Evolutionary conservation across 2,329 filamentous ascomycete species (phyloP).

Genomic region (Exophiala sp.): DNA sequence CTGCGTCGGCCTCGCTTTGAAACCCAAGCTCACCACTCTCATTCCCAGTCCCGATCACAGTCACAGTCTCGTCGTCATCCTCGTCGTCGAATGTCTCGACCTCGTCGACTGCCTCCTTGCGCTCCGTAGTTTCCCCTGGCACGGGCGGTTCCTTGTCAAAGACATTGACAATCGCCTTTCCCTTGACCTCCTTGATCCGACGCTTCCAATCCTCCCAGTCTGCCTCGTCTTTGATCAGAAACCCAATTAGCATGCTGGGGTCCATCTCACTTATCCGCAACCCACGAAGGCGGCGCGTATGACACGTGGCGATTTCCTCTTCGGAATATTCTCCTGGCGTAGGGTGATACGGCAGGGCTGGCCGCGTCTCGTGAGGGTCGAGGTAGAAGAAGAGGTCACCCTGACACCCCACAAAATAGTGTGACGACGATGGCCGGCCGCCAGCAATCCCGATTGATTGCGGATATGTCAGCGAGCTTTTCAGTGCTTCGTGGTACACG

Average conservation of each 20-base stretch:
- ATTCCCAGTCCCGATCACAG: slow-evolving; percentile 21
- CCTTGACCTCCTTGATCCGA: slow-evolving; percentile 66
- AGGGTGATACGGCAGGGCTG: slow-evolving; percentile 61
- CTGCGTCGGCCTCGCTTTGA: neutral
- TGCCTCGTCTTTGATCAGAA: slow-evolving; percentile 71
- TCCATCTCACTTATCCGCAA: slow-evolving; percentile 91
- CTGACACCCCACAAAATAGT: slow-evolving; percentile 68
- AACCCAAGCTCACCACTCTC: slow-evolving; percentile 12
- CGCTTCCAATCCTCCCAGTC: slow-evolving; percentile 82
- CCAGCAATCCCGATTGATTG: slow-evolving; percentile 96
- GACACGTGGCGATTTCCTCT: slow-evolving; percentile 75
- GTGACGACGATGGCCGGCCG: slow-evolving; percentile 83
- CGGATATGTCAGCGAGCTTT: slow-evolving; percentile 72
- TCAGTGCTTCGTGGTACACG: slow-evolving; percentile 92
- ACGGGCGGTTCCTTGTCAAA: slow-evolving; percentile 60
- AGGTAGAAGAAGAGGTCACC: slow-evolving; percentile 85
- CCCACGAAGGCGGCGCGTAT: slow-evolving; percentile 75
- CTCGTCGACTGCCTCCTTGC: slow-evolving; percentile 74
- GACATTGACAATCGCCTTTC: slow-evolving; percentile 81
- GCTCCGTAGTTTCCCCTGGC: slow-evolving; percentile 49
- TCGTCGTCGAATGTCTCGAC: slow-evolving; percentile 83
- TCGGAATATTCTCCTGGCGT: slow-evolving; percentile 48
- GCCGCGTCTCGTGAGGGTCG: slow-evolving; percentile 82
- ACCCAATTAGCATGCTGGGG: slow-evolving; percentile 94
- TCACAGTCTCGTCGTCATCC: slow-evolving; percentile 32